These are phyloP conservation scores for Sarcomyxa edulis DNA, from an alignment of 768 basidiomycete species.

Conservation along the genomic window DNA sequence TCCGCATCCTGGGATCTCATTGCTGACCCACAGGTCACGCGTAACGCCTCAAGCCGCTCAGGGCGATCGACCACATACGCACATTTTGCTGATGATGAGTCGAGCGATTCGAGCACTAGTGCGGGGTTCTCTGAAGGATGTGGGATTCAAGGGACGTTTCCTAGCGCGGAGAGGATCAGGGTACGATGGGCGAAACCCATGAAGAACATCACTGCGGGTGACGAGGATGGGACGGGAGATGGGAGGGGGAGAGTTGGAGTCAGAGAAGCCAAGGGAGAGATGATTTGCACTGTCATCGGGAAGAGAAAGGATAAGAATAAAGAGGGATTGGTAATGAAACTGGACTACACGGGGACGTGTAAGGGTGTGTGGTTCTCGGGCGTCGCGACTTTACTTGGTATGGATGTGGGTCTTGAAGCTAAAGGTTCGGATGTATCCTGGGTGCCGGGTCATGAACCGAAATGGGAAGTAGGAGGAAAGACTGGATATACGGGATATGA, in stretches of 20 bases:
- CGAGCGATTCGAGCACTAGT: conserved; percentile 60
- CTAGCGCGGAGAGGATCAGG: conserved; percentile 69
- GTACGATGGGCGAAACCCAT: conserved; percentile 73
- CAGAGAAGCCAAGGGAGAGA: conserved; percentile 60
- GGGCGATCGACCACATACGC: conserved; percentile 58
- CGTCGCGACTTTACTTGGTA: conserved; percentile 73
- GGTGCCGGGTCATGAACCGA: conserved; percentile 42
- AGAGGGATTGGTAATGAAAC: conserved; percentile 56
- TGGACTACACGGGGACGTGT: conserved; percentile 71
- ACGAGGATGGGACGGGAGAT: conserved; percentile 33
- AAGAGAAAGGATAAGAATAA: conserved; percentile 31
- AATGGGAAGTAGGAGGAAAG: conserved; percentile 63
- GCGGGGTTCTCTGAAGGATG: conserved; percentile 55
- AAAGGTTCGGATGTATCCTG: conserved; percentile 68
- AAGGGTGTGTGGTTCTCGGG: conserved; percentile 80
- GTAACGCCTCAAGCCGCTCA: conserved; percentile 37
- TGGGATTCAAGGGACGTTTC: conserved; percentile 73
- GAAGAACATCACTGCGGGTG: conserved; percentile 39
- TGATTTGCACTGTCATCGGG: conserved; percentile 56
- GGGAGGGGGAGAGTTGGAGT: conserved; percentile 67
- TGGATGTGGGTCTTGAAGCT: conserved; percentile 68
- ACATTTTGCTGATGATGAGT: conserved; percentile 78
- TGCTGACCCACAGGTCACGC: conserved; percentile 71
- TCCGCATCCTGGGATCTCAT: conserved; percentile 67
- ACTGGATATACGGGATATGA: conserved; percentile 71